These are phyloP conservation scores for Naganishia sp. DNA, from an alignment of 1,284 basidiomycete genomes.

Conservation along the genomic window DNA sequence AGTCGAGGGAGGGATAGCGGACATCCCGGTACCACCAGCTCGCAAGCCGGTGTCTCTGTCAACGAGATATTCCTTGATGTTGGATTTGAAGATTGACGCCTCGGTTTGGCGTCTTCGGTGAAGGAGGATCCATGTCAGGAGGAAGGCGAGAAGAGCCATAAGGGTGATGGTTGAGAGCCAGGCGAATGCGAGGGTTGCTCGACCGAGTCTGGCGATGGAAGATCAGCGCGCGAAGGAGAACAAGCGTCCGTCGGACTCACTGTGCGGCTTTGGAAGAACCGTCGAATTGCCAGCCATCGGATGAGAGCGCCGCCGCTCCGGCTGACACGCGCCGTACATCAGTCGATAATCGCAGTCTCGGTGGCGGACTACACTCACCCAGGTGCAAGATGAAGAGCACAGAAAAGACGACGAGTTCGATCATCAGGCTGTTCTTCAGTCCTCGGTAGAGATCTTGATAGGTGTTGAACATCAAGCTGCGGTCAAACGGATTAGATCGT, in stretches of 20 bases:
- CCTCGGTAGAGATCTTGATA: conserved; percentile 9
- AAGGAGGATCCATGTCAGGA: background rate
- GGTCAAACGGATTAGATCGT: background rate
- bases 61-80: conserved; percentile 13
- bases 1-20: background rate
- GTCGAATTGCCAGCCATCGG: conserved; percentile 12
- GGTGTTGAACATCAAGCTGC: conserved; percentile 12
- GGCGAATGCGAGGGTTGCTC: conserved; percentile 17
- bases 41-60: background rate
- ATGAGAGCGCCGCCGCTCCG: conserved; percentile 13
- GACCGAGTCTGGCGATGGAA: conserved; percentile 2
- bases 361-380: background rate
- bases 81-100: conserved; percentile 5
- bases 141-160: conserved; percentile 10
- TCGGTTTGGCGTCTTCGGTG: conserved; percentile 8
- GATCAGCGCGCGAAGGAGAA: background rate
- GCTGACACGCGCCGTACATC: background rate
- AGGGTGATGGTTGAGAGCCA: conserved; percentile 19
- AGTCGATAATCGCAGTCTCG: background rate
- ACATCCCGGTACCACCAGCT: background rate
- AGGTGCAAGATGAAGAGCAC: conserved; percentile 15
- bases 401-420: conserved; percentile 4
- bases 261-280: conserved; percentile 10
- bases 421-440: conserved; percentile 11
- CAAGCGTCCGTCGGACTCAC: background rate